Evolutionary conservation across 106 monocot species (phyloP), one percentile per base, ranked within the genome.

Genomic region (Amphibolis antarctica): DNA sequence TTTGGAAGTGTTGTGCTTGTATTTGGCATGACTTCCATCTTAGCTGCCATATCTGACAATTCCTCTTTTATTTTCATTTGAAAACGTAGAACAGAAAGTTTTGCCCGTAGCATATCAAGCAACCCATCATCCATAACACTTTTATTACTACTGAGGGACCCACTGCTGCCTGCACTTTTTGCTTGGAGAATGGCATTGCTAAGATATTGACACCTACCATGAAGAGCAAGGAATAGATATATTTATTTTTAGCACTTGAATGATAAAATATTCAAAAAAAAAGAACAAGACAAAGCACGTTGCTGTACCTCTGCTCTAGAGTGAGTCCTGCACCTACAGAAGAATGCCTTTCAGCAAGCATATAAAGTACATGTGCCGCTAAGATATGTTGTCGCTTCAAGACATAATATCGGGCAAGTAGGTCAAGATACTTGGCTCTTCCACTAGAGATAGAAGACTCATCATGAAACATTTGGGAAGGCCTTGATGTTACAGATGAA

Each of bases 181-280:
- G 91, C 98, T 64, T 98, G 98, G 52, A 98, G 70, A 49, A 88
- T 80, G 46, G 98, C 98, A 81, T 78, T 91, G 75, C 91, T 88
- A 54, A 98, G 80, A 75, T 98, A 98, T 21, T 88, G 91, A 30
- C 68, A 74, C 80, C 96, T 96, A 68, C 59, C 58, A 65, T 28
- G 17, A 62, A 23, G 29, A 83, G 66, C 23, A 67, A 67, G 1
- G 4, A 45, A 49, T 22, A 69, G 51, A 30, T 15, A 7, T 36
- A 7, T 28, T 57, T 12, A 28, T 52, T 2, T 3, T 15, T 46
- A 36, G 20, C 23, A 64, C 22, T 27, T 47, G 19, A 1, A 25
- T 43, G 0, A 58, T 6, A 63, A 42, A 44, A 9, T 10, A 42
- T 42, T 5, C 53, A 69, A 9, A 49, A 21, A 45, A 64, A 42